Conservation (phyloP, 2,329 filamentous ascomycete genomes). For the Penicillium rolfsii region DNA sequence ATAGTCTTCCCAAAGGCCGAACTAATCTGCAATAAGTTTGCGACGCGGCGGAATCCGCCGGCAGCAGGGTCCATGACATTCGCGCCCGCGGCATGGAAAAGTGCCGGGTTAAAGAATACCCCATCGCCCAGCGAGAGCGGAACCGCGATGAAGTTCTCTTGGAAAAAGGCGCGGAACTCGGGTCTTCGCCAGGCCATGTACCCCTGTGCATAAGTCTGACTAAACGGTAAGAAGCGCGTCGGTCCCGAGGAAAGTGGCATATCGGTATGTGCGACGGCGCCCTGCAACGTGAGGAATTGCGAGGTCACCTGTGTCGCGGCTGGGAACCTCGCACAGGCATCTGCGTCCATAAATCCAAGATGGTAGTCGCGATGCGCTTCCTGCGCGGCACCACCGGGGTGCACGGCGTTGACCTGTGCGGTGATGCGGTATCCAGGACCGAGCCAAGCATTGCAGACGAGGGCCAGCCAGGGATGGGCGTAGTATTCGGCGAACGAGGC, state of each 20-base stretch:
- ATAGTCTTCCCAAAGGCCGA: slow-evolving; percentile 67
- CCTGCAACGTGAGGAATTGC: slow-evolving; percentile 64
- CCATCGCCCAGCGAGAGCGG: slow-evolving; percentile 61
- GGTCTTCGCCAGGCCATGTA: slow-evolving; percentile 61
- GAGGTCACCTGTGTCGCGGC: slow-evolving; percentile 57
- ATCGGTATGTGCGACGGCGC: slow-evolving; percentile 64
- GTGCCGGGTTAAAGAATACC: slow-evolving; percentile 65
- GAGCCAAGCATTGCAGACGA: slow-evolving; percentile 60
- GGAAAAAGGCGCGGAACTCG: slow-evolving; percentile 60
- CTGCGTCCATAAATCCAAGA: slow-evolving; percentile 62
- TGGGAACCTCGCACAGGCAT: slow-evolving; percentile 54
- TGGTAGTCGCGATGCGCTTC: slow-evolving; percentile 66
- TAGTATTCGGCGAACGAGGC: slow-evolving; percentile 61
- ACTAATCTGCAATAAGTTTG: slow-evolving; percentile 66
- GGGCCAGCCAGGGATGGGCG: slow-evolving; percentile 61
- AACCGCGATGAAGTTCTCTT: slow-evolving; percentile 56
- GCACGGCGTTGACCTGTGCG: slow-evolving; percentile 65
- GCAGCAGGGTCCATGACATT: slow-evolving; percentile 46
- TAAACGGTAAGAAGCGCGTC: slow-evolving; percentile 64
- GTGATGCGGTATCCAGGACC: slow-evolving; percentile 64
- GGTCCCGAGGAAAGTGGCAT: slow-evolving; percentile 64
- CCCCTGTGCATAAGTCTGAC: slow-evolving; percentile 60
- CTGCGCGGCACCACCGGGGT: slow-evolving; percentile 61
- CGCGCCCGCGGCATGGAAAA: slow-evolving; percentile 66
- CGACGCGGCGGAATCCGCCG: slow-evolving; percentile 55